Conservation (phyloP, 345 rosid species). For the Pistacia integerrima region DNA sequence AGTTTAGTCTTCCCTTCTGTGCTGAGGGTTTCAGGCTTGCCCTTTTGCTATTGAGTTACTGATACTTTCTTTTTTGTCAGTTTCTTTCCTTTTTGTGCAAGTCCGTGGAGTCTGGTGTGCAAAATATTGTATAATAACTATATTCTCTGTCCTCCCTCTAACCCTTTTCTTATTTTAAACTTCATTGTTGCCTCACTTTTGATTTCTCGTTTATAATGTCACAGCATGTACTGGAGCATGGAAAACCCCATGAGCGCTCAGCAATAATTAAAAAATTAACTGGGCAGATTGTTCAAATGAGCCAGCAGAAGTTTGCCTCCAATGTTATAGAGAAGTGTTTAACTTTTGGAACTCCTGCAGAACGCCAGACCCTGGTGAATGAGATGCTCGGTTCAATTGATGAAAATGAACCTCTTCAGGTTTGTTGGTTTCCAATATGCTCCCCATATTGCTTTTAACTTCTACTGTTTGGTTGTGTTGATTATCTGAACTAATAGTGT, state of each 20-base stretch:
- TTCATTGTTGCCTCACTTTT: background rate
- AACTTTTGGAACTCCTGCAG: conserved; percentile 73
- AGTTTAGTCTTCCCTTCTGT: background rate
- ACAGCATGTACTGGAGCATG: conserved; percentile 97
- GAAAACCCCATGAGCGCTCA: conserved; percentile 84
- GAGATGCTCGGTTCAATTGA: conserved; percentile 99
- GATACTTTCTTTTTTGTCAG: background rate
- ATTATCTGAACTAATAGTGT: background rate
- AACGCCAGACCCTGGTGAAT: conserved; percentile 73
- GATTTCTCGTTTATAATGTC: conserved; percentile 14
- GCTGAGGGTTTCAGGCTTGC: background rate
- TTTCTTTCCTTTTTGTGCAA: background rate
- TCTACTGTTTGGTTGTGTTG: no score
- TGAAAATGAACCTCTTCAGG: conserved; percentile 99
- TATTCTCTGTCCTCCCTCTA: background rate
- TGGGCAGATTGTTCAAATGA: conserved; percentile 93
- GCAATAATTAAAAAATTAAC: conserved; percentile 69
- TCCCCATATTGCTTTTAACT: background rate
- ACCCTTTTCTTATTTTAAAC: background rate
- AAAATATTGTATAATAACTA: background rate
- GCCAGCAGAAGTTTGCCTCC: conserved; percentile 99
- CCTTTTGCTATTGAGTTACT: background rate
- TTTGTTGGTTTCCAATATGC: conserved; percentile 23
- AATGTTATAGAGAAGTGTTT: conserved; percentile 94
- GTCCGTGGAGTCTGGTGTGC: background rate